phyloP scores from a whole-genome alignment of 495 filamentous ascomycete species.

The Amniculicola lignicola region DNA sequence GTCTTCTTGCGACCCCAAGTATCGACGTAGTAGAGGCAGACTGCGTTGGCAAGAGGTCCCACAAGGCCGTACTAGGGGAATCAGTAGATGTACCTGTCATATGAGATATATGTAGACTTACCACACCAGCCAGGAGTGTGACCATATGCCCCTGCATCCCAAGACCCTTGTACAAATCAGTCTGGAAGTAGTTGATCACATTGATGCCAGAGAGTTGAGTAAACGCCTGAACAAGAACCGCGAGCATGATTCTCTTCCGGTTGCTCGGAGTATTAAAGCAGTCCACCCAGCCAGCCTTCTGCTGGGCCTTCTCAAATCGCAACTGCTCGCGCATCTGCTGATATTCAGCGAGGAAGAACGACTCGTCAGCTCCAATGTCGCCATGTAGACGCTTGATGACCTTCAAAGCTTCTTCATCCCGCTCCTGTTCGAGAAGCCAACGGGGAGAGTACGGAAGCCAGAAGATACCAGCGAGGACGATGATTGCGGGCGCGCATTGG shows the following conservation, averaged over 20 bases:
- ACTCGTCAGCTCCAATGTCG: constrained; percentile 41
- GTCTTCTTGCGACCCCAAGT: constrained; percentile 8
- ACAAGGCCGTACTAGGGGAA: constrained; percentile 5
- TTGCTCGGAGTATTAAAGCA: neutral
- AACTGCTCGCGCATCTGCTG: constrained; percentile 40
- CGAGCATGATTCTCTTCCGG: neutral
- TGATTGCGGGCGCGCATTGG: constrained; percentile 43
- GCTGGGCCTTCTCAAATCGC: constrained; percentile 47
- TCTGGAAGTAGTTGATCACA: neutral
- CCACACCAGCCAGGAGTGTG: neutral
- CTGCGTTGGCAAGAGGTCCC: neutral
- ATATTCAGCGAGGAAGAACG: constrained; percentile 44
- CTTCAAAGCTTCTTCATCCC: constrained; percentile 41
- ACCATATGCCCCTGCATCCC: neutral
- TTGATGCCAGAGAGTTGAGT: neutral
- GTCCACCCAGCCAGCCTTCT: constrained; percentile 33
- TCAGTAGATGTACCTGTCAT: neutral
- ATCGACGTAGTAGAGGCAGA: constrained; percentile 2
- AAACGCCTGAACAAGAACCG: constrained; percentile 2
- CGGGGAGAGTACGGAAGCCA: constrained; percentile 48
- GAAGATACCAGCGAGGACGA: constrained; percentile 43
- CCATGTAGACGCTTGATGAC: constrained; percentile 40
- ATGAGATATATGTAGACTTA: neutral
- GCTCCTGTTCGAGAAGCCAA: constrained; percentile 47
- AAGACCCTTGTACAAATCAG: neutral